Percentiles rank a stretch among this genome's conserved stretches.
These are phyloP conservation scores for Chlorella variabilis DNA, from an alignment of 163 green algal genomes.

Conservation along the genomic window DNA sequence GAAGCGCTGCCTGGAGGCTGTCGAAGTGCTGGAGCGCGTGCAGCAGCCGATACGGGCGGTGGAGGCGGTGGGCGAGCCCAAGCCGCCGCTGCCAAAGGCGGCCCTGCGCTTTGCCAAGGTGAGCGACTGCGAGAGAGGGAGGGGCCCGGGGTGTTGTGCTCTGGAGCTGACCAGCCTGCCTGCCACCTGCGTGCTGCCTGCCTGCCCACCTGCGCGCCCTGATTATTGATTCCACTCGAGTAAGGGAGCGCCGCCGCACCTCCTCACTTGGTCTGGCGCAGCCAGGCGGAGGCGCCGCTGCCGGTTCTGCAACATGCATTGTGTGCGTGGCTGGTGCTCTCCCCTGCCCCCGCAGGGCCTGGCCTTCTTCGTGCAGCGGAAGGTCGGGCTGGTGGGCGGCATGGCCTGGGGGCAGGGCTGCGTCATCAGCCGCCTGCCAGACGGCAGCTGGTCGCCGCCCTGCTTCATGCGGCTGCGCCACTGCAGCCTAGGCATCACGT, in stretches of 20 bases:
- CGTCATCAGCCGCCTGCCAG: conserved; percentile 27
- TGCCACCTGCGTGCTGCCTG: background rate
- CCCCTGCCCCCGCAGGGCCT: conserved; percentile 15
- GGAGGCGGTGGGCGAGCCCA: background rate
- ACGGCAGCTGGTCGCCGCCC: conserved; percentile 34
- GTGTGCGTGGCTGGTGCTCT: too few relatives aligned
- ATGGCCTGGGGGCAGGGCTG: conserved; percentile 26
- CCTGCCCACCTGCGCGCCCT: background rate
- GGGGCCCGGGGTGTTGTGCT: background rate
- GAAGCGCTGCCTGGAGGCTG: conserved; percentile 3
- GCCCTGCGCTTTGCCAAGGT: background rate
- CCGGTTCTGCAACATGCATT: too few relatives aligned
- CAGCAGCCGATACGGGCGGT: background rate
- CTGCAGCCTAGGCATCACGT: conserved; percentile 30
- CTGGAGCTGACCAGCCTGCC: too few relatives aligned
- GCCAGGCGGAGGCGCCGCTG: too few relatives aligned
- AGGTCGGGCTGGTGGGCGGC: conserved; percentile 28
- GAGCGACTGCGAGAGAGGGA: too few relatives aligned
- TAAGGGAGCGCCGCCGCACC: too few relatives aligned
- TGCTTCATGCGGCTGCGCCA: conserved; percentile 30
- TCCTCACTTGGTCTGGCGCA: too few relatives aligned
- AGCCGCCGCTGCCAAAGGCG: background rate
- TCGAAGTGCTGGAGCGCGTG: background rate
- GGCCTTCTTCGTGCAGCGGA: conserved; percentile 31
- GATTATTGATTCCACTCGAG: too few relatives aligned